Evolutionary conservation across 208 protist species (phyloP), one percentile per base, ranked within the genome.

Genomic region (Leishmania braziliensis): DNA sequence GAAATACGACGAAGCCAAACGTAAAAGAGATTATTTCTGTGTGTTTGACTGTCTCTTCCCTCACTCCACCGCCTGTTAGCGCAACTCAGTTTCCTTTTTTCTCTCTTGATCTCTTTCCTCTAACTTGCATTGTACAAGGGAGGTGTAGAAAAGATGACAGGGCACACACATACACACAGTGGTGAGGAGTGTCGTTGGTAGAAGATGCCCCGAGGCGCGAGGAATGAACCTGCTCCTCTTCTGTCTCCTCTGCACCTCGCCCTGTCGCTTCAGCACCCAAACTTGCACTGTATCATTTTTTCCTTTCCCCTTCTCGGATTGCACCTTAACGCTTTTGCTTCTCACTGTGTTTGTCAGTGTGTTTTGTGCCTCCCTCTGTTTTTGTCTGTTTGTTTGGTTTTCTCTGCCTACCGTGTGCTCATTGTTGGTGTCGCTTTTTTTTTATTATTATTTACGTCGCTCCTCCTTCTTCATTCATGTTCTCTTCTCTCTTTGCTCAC

Each of bases 71-170:
- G 14, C 33, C 43, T 58, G 29, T 46, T 36, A 76, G n/a, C 72
- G 18, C 72, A 26, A 39, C 26, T 46, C 50, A 20, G 51, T 48
- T 76, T 75, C n/a, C 9, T 48, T 33, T 71, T 71, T 36, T 79
- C n/a, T 74, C 51, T 56, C 39, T 62, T 78, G 4, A 62, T 77
- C 10, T 50, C 73, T 80, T 74, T 70, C 48, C 63, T 76, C n/a
- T 66, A 65, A 80, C 43, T 77, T 76, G 68, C 62, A 58, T 69
- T 69, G 60, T 33, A 73, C 69, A 73, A 5, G 26, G 69, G 69
- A 51, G 43, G 46, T 54, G 46, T 51, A 51, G 43, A 29, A 29
- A 23, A 46, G 46, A 26, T 54, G 69, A 73, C 53, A 51, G 43
- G 26, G 26, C 69, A 73, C 46, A 54, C 69, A 54, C 53, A 54